Conservation (phyloP, 2,329 filamentous ascomycete genomes). For the Trichoderma sp. region DNA sequence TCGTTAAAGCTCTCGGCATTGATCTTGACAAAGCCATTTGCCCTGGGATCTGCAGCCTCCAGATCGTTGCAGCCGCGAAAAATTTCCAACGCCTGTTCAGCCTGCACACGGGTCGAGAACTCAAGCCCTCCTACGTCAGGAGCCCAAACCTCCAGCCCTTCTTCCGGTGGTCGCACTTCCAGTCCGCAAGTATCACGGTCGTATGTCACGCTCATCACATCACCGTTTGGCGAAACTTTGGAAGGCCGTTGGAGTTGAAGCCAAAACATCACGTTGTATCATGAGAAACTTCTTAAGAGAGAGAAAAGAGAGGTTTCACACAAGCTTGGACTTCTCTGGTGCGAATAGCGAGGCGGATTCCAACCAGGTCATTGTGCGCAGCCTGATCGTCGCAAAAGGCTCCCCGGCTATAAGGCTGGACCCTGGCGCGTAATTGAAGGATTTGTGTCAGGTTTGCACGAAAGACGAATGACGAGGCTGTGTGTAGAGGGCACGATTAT, state of each 20-base stretch:
- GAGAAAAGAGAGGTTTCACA: not conserved
- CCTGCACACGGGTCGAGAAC: not conserved
- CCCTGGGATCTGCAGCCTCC: not conserved
- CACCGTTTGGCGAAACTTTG: not conserved
- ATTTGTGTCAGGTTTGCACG: not conserved
- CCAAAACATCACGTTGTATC: not conserved
- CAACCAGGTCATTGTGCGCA: not conserved
- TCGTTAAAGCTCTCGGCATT: not conserved
- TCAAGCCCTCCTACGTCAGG: not conserved
- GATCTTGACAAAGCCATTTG: not conserved
- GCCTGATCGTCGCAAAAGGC: not conserved
- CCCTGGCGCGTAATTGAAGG: conserved; percentile 2
- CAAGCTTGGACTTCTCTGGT: not conserved
- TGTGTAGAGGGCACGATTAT: not conserved
- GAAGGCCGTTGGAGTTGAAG: no score
- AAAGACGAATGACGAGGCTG: not conserved
- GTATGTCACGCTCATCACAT: not conserved
- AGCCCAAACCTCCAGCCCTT: not conserved
- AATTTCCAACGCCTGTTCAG: not conserved
- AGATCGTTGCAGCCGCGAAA: not conserved
- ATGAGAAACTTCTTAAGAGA: not conserved
- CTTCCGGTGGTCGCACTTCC: not conserved
- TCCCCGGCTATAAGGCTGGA: not conserved
- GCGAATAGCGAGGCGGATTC: not conserved
- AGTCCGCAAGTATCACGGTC: not conserved